phyloP scores from a whole-genome alignment of 331 rosid species.

The Acacia concinna region DNA sequence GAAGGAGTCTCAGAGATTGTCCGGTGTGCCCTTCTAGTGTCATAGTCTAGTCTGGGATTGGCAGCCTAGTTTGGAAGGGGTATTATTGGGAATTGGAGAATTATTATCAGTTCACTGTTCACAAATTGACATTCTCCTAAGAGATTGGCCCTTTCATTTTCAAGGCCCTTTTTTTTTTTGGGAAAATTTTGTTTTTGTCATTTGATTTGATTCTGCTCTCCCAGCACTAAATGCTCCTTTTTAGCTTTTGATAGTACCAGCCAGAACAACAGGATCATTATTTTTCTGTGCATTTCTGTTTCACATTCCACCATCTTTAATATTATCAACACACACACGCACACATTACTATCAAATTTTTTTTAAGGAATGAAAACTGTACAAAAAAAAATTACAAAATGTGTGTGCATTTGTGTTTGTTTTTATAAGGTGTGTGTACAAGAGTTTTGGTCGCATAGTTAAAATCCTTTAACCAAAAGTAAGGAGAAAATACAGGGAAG shows the following conservation, averaged over 20 bases:
- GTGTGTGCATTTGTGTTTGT: too few relatives aligned
- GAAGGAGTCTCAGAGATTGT: slow-evolving; percentile 56
- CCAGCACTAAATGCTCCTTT: slow-evolving; percentile 28
- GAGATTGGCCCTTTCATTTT: slow-evolving; percentile 43
- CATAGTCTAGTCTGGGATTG: slow-evolving; percentile 36
- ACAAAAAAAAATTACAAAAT: too few relatives aligned
- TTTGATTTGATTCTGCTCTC: slow-evolving; percentile 6
- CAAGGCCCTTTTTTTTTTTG: slow-evolving; percentile 11
- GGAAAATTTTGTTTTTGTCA: neutral
- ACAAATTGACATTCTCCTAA: slow-evolving; percentile 6
- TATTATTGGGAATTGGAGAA: slow-evolving; percentile 68
- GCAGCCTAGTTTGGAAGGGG: slow-evolving; percentile 46
- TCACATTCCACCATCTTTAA: too few relatives aligned
- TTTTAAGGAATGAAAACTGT: too few relatives aligned
- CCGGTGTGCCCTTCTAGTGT: slow-evolving; percentile 79
- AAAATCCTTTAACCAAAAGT: too few relatives aligned
- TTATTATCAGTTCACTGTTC: slow-evolving; percentile 11
- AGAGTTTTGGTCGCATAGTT: too few relatives aligned
- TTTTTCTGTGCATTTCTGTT: neutral
- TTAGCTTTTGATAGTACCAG: neutral
- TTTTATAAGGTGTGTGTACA: too few relatives aligned
- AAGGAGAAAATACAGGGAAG: too few relatives aligned
- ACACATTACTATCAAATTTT: too few relatives aligned
- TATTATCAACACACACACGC: too few relatives aligned
- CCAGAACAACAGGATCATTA: too few relatives aligned